phyloP scores from a whole-genome alignment of 2,329 filamentous ascomycete genomes.

The Alternaria alternata region DNA sequence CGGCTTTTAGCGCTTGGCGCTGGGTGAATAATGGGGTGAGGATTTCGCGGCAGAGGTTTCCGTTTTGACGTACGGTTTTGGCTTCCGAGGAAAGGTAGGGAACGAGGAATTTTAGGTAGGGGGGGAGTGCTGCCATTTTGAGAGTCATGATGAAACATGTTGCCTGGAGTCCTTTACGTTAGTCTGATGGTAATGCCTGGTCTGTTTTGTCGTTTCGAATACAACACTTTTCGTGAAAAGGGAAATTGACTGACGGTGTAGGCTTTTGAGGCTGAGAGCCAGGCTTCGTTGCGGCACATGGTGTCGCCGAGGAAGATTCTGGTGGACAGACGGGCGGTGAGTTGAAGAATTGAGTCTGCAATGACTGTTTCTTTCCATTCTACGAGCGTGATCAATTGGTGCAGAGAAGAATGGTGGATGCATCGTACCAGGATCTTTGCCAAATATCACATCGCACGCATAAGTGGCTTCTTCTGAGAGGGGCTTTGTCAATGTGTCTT shows the following conservation, averaged over 20 bases:
- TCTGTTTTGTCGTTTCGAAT: no score
- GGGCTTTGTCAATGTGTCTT: neutral
- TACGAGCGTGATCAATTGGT: neutral
- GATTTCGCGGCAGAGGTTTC: neutral
- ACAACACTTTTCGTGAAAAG: no score
- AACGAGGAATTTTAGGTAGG: neutral
- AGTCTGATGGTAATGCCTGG: neutral
- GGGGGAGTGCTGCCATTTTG: neutral
- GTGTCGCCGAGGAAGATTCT: slow-evolving; percentile 47
- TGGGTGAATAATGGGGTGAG: neutral
- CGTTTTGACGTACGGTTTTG: neutral
- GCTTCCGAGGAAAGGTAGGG: neutral
- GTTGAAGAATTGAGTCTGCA: neutral
- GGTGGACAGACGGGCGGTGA: slow-evolving; percentile 6
- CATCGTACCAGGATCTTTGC: neutral
- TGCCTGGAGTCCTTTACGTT: neutral
- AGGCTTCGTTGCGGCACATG: slow-evolving; percentile 50
- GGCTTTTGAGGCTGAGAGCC: slow-evolving; percentile 46
- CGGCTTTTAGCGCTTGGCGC: neutral
- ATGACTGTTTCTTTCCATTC: slow-evolving; percentile 2
- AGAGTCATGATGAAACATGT: neutral
- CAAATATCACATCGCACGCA: neutral
- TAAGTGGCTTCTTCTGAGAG: neutral
- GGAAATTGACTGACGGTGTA: slow-evolving; percentile 33
- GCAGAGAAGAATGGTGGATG: no score